Conservation (phyloP, 345 rosid species). For the Gossypioides kirkii region DNA sequence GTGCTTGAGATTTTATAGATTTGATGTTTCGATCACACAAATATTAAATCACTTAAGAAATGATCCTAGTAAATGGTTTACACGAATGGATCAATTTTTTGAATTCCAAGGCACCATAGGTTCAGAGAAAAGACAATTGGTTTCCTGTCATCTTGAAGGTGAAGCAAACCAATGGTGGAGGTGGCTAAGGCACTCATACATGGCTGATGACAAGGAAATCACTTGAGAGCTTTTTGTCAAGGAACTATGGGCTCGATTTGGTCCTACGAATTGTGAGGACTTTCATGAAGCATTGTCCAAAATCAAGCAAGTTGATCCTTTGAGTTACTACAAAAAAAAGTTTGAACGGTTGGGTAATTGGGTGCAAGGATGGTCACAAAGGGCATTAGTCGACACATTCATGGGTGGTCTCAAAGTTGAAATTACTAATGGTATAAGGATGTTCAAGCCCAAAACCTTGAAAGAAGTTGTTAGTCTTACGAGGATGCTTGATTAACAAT, state of each 20-base stretch:
- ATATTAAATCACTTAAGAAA: too few relatives aligned
- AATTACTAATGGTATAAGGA: not conserved
- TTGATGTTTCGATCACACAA: too few relatives aligned
- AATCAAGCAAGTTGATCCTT: not conserved
- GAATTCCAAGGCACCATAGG: not conserved
- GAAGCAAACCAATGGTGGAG: not conserved
- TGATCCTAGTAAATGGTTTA: not conserved
- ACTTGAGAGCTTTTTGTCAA: not conserved
- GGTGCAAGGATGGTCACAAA: not conserved
- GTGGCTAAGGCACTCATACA: not conserved
- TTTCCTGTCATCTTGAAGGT: not conserved
- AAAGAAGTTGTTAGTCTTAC: not conserved
- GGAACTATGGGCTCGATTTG: not conserved
- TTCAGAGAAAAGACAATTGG: not conserved
- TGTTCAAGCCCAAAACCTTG: not conserved
- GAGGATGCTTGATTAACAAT: not conserved
- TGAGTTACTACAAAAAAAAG: not conserved
- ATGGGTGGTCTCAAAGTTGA: not conserved
- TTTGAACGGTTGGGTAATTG: not conserved
- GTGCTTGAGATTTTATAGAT: too few relatives aligned
- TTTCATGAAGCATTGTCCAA: too few relatives aligned
- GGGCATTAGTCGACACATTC: not conserved
- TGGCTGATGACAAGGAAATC: not conserved
- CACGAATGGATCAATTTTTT: not conserved
- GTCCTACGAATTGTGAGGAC: not conserved